A percentile compares a stretch with the other conserved stretches of the same genome.
phyloP scores from a whole-genome alignment of 164 flowering plant genomes.

The Paratinospora sagittata region DNA sequence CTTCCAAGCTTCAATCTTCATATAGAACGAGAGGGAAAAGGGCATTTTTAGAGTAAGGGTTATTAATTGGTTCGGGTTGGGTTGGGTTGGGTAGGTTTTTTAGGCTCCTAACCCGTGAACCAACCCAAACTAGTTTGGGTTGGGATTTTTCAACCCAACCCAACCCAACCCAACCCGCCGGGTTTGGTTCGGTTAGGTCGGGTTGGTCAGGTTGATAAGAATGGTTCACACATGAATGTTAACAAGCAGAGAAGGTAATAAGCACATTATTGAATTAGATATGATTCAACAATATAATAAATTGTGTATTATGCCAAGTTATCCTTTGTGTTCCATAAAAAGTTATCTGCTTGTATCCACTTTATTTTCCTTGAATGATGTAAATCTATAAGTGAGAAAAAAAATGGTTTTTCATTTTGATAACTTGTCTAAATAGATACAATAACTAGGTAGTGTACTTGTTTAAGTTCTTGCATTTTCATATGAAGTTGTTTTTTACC shows the following conservation, averaged over 20 bases:
- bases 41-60: too few species aligned
- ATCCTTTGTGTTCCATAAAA: not conserved
- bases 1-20: too few species aligned
- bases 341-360: not conserved
- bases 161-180: too few species aligned
- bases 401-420: not conserved
- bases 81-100: too few species aligned
- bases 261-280: not conserved
- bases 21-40: too few species aligned
- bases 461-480: not conserved
- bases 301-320: not conserved
- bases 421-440: not conserved
- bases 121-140: too few species aligned
- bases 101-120: too few species aligned
- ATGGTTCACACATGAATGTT: not conserved
- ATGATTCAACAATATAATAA: not conserved
- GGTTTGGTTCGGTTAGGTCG: too few species aligned
- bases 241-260: not conserved
- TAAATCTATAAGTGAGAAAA: not conserved
- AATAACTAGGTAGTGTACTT: not conserved
- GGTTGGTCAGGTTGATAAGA: too few species aligned
- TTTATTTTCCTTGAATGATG: not conserved
- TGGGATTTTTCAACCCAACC: too few species aligned
- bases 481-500: conserved; percentile 6
- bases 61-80: too few species aligned